Percentiles rank a stretch among this genome's conserved stretches.
Conservation (phyloP, 2,329 filamentous ascomycete genomes). For the Aureobasidium namibiae region DNA sequence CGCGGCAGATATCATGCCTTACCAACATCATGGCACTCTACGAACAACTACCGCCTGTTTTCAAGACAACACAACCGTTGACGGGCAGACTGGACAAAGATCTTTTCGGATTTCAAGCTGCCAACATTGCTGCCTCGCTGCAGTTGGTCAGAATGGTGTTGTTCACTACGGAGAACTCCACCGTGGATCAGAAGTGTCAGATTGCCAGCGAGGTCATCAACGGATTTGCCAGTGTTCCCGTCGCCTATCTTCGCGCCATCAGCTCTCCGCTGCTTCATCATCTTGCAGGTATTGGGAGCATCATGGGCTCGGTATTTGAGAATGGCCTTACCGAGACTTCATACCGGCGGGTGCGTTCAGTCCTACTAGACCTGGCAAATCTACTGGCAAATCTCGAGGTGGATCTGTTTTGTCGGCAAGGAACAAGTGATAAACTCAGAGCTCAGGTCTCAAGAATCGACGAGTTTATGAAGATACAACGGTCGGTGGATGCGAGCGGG, state of each 20-base stretch:
- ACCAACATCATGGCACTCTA: conserved; percentile 10
- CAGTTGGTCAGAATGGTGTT: conserved; percentile 43
- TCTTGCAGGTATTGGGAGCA: conserved; percentile 41
- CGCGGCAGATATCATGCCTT: neutral
- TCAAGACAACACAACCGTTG: conserved; percentile 12
- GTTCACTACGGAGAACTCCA: conserved; percentile 17
- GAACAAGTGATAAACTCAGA: conserved; percentile 33
- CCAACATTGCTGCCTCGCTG: conserved; percentile 42
- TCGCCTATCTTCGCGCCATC: conserved; percentile 40
- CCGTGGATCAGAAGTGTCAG: conserved; percentile 37
- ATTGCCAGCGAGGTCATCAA: conserved; percentile 38
- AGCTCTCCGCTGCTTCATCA: conserved; percentile 43
- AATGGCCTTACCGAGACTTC: conserved; percentile 34
- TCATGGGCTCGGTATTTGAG: conserved; percentile 42
- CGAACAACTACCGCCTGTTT: neutral
- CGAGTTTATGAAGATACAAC: conserved; percentile 29
- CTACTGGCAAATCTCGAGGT: conserved; percentile 38
- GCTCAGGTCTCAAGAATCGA: conserved; percentile 38
- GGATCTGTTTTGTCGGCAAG: conserved; percentile 32
- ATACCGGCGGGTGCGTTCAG: conserved; percentile 34
- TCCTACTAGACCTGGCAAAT: conserved; percentile 38
- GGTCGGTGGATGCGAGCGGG: neutral
- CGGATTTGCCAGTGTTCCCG: conserved; percentile 36
- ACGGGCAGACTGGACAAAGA: conserved; percentile 21
- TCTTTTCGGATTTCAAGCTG: conserved; percentile 41